Evolutionary conservation across 1,284 basidiomycete genomes (phyloP), one percentile per base, ranked within the genome.

Genomic region (Rhodotorula sp.): DNA sequence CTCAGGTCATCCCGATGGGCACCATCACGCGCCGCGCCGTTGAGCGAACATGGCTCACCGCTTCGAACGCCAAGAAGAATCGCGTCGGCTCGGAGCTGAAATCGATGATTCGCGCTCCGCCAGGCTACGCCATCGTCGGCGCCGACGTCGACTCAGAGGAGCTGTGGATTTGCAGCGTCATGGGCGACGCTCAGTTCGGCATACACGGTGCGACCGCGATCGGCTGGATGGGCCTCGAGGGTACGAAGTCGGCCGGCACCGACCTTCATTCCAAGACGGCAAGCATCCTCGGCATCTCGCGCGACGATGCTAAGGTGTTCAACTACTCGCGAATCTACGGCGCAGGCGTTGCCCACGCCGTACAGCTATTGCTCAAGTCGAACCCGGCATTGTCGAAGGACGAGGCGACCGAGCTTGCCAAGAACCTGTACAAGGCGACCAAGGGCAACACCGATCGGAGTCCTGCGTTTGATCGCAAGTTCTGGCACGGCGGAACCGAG

Each of bases 181-280:
- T 98, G 92, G 95, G 95, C 6, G 96, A 99, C 78, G 92, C 94
- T 0, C 95, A 99, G 81, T 97, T 99, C 79, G 96, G 95, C 13
- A 81, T 97, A 67, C 95, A 99, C 76, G 95, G 96, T 24, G 93
- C 94, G 5, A 97, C 94, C 1, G 94, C 95, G 0, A 89, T 99
- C 56, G 96, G 95, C 0, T 99, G 95, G 96, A 99, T 99, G 95
- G 99, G 95, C 18, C 86, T 99, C 34, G 96, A 99, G 80, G 96
- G 96, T 1, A 97, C 94, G n/a, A 99, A 99, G 81, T 85, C 89
- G 0, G 89, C 90, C 0, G 95, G 94, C 9, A 99, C 95, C 4
- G 96, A 99, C 81, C 82, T 99, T 62, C 95, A 99, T 79, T 97
- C 94, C 34, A 98, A 97, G 83, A 97, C 95, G 13, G 96, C 95